Conservation (phyloP, 495 filamentous ascomycete species). For the Penicillium paxilli region DNA sequence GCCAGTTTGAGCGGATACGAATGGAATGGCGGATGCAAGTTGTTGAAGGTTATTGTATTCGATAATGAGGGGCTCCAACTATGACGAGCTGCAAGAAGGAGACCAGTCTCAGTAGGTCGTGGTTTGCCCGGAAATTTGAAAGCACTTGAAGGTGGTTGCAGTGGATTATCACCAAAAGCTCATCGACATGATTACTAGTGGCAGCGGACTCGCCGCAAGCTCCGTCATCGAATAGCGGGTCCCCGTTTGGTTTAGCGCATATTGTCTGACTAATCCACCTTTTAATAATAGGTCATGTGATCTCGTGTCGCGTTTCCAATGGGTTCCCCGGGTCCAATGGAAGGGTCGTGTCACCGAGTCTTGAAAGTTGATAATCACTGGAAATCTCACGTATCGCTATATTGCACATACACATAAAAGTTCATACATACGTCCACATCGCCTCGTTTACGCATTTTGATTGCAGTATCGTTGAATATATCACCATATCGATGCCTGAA, state of each 20-base stretch:
- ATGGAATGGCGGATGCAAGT: neutral
- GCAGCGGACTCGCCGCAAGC: neutral
- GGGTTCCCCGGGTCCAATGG: no score
- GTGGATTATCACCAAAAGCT: no score
- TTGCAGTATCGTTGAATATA: neutral
- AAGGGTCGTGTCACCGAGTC: slow-evolving; percentile 4
- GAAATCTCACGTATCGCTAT: no score
- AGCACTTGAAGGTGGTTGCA: no score
- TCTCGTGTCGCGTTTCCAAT: slow-evolving; percentile 19
- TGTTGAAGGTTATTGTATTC: neutral
- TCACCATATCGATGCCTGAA: slow-evolving; percentile 64
- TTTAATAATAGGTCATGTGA: slow-evolving; percentile 18
- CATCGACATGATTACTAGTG: no score
- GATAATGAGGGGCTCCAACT: neutral
- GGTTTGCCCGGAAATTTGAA: no score
- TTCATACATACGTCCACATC: slow-evolving; percentile 4
- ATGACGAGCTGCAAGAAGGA: neutral
- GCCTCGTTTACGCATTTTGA: neutral
- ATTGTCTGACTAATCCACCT: slow-evolving; percentile 6
- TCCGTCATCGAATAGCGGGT: slow-evolving; percentile 2
- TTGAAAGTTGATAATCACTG: neutral
- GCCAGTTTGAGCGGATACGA: slow-evolving; percentile 33
- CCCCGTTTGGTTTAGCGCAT: slow-evolving; percentile 11
- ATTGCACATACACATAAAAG: neutral
- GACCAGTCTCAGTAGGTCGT: neutral